phyloP scores from a whole-genome alignment of 2,329 filamentous ascomycete genomes.

The Rhynchosporium graminicola region DNA sequence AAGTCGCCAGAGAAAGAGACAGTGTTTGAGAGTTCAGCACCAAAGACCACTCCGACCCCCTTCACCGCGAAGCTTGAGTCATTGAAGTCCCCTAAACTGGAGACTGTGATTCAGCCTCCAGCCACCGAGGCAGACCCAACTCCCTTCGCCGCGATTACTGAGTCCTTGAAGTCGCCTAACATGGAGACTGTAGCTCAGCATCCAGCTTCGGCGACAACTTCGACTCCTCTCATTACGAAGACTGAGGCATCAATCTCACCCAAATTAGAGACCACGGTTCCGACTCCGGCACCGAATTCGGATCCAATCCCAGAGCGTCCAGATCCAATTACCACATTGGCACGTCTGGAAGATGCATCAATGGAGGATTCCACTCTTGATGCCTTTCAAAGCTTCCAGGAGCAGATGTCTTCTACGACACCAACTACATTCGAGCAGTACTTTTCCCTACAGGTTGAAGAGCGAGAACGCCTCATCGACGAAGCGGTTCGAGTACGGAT shows the following conservation, averaged over 20 bases:
- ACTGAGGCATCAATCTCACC: background rate
- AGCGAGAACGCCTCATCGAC: conserved; percentile 42
- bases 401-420: conserved; percentile 23
- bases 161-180: too few species aligned
- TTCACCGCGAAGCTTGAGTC: background rate
- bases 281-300: background rate
- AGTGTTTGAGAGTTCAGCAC: too few species aligned
- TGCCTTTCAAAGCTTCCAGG: conserved; percentile 26
- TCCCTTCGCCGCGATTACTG: background rate
- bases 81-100: background rate
- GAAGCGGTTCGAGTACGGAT: conserved; percentile 51
- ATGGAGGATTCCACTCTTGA: conserved; percentile 37
- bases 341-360: conserved; percentile 32
- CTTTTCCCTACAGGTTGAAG: conserved; percentile 32
- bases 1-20: conserved; percentile 4
- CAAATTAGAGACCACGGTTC: background rate
- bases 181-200: too few species aligned
- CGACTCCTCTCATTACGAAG: background rate
- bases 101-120: background rate
- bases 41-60: background rate
- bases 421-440: conserved; percentile 30
- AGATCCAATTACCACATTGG: conserved; percentile 33
- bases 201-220: background rate
- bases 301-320: background rate
- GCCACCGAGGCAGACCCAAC: background rate